Conservation (phyloP, 352 stramenopile species). For the Halophytophthora batemanensis region DNA sequence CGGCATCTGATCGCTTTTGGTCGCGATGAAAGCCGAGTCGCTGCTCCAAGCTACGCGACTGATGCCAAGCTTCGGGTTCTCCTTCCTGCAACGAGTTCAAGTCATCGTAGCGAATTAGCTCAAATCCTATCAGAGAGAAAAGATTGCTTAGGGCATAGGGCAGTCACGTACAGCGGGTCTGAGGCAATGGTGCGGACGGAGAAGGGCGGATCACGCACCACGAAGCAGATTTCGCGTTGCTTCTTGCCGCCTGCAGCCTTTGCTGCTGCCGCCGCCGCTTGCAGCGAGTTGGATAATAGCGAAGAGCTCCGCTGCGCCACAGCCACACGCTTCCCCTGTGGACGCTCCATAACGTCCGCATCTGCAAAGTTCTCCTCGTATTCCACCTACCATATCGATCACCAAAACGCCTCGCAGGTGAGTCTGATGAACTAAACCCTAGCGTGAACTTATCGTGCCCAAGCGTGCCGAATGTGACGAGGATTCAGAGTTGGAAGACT, state of each 20-base stretch:
- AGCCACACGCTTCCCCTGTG: slow-evolving; percentile 55
- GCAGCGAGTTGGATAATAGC: slow-evolving; percentile 53
- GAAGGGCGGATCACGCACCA: slow-evolving; percentile 63
- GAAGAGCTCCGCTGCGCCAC: slow-evolving; percentile 33
- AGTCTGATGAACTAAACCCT: not conserved
- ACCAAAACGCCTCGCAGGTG: not conserved
- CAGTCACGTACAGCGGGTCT: slow-evolving; percentile 56
- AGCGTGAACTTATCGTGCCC: not conserved
- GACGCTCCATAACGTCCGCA: slow-evolving; percentile 43
- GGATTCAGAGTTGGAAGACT: not conserved
- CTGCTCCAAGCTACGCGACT: slow-evolving; percentile 63
- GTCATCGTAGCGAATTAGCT: not conserved
- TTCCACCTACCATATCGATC: slow-evolving; percentile 37
- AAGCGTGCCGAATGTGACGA: not conserved
- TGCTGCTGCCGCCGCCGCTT: slow-evolving; percentile 53
- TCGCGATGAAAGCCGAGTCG: slow-evolving; percentile 67
- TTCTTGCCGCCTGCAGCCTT: slow-evolving; percentile 51
- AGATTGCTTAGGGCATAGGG: not conserved
- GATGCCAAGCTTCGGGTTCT: slow-evolving; percentile 72
- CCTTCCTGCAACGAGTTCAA: slow-evolving; percentile 33
- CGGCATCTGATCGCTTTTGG: slow-evolving; percentile 80
- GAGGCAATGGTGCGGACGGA: slow-evolving; percentile 61
- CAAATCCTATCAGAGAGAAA: not conserved
- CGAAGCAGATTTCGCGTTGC: slow-evolving; percentile 61
- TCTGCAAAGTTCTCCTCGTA: slow-evolving; percentile 69